A percentile compares a stretch with the other conserved stretches of the same genome.
phyloP scores from a whole-genome alignment of 768 basidiomycete genomes.

The Terana coerulea region DNA sequence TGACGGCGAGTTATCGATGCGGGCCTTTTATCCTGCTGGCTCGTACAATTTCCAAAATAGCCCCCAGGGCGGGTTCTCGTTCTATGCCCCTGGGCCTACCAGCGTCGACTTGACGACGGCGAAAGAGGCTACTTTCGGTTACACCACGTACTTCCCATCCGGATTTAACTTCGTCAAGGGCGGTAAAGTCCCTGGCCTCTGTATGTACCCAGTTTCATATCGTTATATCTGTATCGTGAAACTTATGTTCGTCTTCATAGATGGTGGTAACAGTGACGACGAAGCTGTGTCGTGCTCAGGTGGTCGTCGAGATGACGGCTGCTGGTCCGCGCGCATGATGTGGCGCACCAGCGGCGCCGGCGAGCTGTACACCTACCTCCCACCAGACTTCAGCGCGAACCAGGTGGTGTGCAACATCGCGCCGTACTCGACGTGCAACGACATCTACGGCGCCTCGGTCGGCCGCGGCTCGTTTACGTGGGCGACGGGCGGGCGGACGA shows the following conservation, averaged over 20 bases:
- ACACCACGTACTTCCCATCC: conserved; percentile 57
- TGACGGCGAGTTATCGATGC: conserved; percentile 22
- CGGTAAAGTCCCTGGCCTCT: conserved; percentile 72
- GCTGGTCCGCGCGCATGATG: conserved; percentile 75
- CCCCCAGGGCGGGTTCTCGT: conserved; percentile 60
- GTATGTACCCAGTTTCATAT: conserved; percentile 27
- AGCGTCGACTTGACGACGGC: conserved; percentile 52
- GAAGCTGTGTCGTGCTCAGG: conserved; percentile 63
- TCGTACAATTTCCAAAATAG: conserved; percentile 47
- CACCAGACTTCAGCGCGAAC: conserved; percentile 44
- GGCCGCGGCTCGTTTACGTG: conserved; percentile 69
- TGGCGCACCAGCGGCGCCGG: conserved; percentile 47
- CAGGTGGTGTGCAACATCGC: conserved; percentile 44
- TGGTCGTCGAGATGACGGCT: conserved; percentile 52
- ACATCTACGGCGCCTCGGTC: conserved; percentile 62
- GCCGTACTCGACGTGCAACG: conserved; percentile 52
- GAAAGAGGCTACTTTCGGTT: conserved; percentile 61
- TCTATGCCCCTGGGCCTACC: conserved; percentile 62
- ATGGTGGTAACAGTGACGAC: conserved; percentile 51
- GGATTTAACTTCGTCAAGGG: conserved; percentile 66
- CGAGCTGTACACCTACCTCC: conserved; percentile 45
- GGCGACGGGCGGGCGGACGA: conserved; percentile 60
- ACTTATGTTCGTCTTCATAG: conserved; percentile 23
- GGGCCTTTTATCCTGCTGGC: conserved; percentile 35
- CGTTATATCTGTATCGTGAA: not conserved